A percentile compares a stretch with the other conserved stretches of the same genome.
Conservation (phyloP, 306 rosid genomes). For the Ziziphus jujuba region DNA sequence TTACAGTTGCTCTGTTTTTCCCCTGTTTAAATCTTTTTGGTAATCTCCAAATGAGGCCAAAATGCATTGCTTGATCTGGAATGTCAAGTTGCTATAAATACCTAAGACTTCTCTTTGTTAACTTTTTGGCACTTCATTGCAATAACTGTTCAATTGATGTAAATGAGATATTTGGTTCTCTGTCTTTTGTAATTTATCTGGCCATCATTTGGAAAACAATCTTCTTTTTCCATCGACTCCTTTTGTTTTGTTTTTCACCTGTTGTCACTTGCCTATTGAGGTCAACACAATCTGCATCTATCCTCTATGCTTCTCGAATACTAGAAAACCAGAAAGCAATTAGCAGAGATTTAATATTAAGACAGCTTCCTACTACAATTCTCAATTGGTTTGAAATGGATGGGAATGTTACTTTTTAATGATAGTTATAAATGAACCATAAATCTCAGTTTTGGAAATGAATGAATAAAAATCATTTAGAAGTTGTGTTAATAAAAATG, state of each 20-base stretch:
- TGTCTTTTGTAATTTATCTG: neutral
- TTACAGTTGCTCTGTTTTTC: slow-evolving; percentile 10
- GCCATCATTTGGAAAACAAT: neutral
- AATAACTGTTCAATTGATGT: neutral
- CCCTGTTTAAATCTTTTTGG: slow-evolving; percentile 10
- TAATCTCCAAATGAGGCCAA: neutral
- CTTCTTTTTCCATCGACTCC: neutral
- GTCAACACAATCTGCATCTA: neutral
- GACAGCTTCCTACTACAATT: neutral
- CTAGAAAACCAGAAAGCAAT: neutral
- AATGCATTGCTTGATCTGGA: neutral
- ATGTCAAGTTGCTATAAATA: neutral
- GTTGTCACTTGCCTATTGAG: neutral
- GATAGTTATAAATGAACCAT: slow-evolving; percentile 1
- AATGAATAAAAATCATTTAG: neutral
- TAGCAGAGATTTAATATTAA: neutral
- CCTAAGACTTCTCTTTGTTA: neutral
- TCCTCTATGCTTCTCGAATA: neutral
- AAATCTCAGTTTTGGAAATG: neutral
- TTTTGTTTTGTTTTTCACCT: neutral
- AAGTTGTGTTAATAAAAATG: neutral
- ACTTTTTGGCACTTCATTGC: neutral
- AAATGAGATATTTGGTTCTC: neutral
- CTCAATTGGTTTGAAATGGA: neutral
- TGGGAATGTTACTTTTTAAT: neutral